Percentiles rank a stretch among this genome's conserved stretches.
Evolutionary conservation across 2,329 filamentous ascomycete species (phyloP).

Genomic region (Piedraia hortae): DNA sequence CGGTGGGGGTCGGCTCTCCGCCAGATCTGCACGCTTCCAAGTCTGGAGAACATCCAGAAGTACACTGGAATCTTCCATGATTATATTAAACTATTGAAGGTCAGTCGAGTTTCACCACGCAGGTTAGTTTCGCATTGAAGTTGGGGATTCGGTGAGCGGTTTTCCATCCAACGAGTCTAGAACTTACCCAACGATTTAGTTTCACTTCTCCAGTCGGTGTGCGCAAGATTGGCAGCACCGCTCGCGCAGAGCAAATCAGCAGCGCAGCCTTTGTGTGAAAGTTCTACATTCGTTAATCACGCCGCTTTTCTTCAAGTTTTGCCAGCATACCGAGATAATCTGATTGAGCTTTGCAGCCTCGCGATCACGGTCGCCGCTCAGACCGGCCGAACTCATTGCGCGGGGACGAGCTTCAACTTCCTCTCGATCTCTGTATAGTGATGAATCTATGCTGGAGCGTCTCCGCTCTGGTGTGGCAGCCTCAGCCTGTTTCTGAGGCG

Average conservation of each 20-base stretch:
- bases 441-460: too few relatives aligned
- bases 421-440: too few relatives aligned
- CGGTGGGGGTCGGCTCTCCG: slow-evolving; percentile 50
- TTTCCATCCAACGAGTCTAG: too few relatives aligned
- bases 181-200: slow-evolving; percentile 67
- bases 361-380: slow-evolving; percentile 21
- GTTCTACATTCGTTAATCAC: slow-evolving; percentile 29
- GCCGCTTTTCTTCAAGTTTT: too few relatives aligned
- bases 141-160: too few relatives aligned
- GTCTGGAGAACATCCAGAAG: slow-evolving; percentile 53
- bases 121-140: too few relatives aligned
- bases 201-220: slow-evolving; percentile 33
- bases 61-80: slow-evolving; percentile 75
- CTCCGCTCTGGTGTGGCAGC: too few relatives aligned
- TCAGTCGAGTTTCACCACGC: slow-evolving; percentile 2
- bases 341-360: slow-evolving; percentile 70
- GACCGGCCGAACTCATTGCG: slow-evolving; percentile 15
- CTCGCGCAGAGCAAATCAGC: slow-evolving; percentile 55
- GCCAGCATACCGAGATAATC: slow-evolving; percentile 55
- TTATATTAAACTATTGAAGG: slow-evolving; percentile 55
- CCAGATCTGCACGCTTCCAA: slow-evolving; percentile 58
- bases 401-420: too few relatives aligned
- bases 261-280: slow-evolving; percentile 73
- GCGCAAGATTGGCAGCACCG: slow-evolving; percentile 34
- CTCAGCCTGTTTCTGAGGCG: too few relatives aligned